These are phyloP conservation scores for Lyophyllum semitale DNA, from an alignment of 768 basidiomycete species.

Conservation along the genomic window DNA sequence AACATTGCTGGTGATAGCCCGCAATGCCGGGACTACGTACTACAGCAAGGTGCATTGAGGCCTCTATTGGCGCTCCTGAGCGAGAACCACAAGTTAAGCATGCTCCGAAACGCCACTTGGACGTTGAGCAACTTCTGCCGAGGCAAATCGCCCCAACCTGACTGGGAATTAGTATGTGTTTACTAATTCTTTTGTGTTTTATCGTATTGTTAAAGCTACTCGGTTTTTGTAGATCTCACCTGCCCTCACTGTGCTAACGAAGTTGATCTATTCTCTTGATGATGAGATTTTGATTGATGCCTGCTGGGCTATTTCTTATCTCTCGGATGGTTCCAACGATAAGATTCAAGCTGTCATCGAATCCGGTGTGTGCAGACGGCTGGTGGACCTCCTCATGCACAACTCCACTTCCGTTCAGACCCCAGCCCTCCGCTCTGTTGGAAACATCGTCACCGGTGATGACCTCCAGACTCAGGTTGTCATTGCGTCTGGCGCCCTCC, in stretches of 20 bases:
- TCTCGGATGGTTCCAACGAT: constrained; percentile 98
- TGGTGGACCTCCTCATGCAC: constrained; percentile 97
- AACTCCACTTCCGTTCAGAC: constrained; percentile 96
- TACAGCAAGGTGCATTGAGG: constrained; percentile 89
- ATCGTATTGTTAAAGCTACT: constrained; percentile 18
- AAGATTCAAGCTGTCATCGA: constrained; percentile 99
- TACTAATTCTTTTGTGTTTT: constrained; percentile 1
- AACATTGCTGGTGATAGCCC: constrained; percentile 99
- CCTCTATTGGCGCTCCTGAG: constrained; percentile 88
- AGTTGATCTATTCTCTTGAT: constrained; percentile 97
- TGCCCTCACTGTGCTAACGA: constrained; percentile 93
- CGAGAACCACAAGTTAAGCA: constrained; percentile 98
- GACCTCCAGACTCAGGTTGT: constrained; percentile 99
- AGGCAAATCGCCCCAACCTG: constrained; percentile 96
- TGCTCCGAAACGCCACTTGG: constrained; percentile 99
- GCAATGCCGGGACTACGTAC: constrained; percentile 94
- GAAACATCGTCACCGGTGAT: constrained; percentile 99
- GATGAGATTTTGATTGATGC: constrained; percentile 99
- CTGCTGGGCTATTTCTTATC: constrained; percentile 99
- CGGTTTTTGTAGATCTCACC: constrained; percentile 80
- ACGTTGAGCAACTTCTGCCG: constrained; percentile 99
- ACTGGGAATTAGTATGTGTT: constrained; percentile 89
- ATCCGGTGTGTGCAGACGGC: constrained; percentile 93
- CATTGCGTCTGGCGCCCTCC: constrained; percentile 95
- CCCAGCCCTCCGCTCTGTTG: constrained; percentile 95